These are phyloP conservation scores for Phytophthora pistaciae DNA, from an alignment of 352 stramenopile species.

Conservation along the genomic window DNA sequence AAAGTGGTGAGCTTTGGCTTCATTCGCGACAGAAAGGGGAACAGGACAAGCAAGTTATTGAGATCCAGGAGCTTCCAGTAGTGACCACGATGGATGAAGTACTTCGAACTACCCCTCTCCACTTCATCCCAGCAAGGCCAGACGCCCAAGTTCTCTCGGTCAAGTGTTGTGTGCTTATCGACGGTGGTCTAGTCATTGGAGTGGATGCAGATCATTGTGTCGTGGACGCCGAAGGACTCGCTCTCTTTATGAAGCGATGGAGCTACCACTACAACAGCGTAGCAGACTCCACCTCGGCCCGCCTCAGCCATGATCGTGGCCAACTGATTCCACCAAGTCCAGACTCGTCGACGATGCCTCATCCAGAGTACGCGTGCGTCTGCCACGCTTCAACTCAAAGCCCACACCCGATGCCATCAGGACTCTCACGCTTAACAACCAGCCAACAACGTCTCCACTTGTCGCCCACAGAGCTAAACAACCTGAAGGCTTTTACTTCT, in stretches of 20 bases:
- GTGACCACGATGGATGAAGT: neutral
- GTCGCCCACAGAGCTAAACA: neutral
- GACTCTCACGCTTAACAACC: neutral
- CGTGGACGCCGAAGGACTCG: constrained; percentile 11
- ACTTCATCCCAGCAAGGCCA: constrained; percentile 13
- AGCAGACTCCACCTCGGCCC: neutral
- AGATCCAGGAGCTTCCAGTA: neutral
- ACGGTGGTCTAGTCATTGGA: constrained; percentile 7
- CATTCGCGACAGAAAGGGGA: neutral
- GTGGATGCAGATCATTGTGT: constrained; percentile 14
- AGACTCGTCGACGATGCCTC: constrained; percentile 1
- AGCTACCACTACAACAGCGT: neutral
- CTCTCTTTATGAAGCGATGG: constrained; percentile 8
- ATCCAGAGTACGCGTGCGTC: constrained; percentile 10
- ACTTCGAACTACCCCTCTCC: neutral
- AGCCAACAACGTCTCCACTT: constrained; percentile 11
- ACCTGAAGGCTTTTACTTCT: constrained; percentile 12
- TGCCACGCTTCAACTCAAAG: constrained; percentile 8
- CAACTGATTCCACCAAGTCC: neutral
- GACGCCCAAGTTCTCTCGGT: constrained; percentile 2
- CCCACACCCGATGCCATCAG: neutral
- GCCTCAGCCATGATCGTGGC: neutral
- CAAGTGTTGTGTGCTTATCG: constrained; percentile 17
- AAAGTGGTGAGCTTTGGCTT: constrained; percentile 6
- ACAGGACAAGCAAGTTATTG: neutral